Evolutionary conservation across 148 eudicot species (phyloP).

Genomic region (Vaccinium corymbosum): DNA sequence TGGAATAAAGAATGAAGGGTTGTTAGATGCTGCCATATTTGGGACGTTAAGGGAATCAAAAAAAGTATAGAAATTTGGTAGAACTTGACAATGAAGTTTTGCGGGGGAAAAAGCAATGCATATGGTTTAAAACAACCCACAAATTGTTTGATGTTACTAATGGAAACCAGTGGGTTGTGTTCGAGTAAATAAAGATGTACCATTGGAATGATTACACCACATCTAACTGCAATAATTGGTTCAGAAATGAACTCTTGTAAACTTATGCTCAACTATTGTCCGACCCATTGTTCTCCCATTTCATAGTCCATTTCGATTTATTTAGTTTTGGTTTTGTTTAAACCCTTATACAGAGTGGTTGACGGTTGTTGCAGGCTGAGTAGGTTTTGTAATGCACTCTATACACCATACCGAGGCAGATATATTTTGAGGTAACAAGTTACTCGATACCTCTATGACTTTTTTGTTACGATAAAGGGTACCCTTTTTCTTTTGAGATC

Average conservation of each 20-base stretch:
- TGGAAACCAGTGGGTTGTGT: not conserved
- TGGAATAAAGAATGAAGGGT: not conserved
- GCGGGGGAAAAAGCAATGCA: not conserved
- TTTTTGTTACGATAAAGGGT: not conserved
- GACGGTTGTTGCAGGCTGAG: conserved; percentile 15
- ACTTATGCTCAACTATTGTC: not conserved
- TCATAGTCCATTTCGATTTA: not conserved
- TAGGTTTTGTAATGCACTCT: conserved; percentile 2
- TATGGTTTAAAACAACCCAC: not conserved
- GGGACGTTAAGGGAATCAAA: not conserved
- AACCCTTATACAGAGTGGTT: not conserved
- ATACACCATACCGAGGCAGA: not conserved
- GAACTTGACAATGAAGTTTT: not conserved
- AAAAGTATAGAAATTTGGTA: not conserved
- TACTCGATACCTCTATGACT: not conserved
- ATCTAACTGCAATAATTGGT: not conserved
- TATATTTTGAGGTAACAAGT: conserved; percentile 12
- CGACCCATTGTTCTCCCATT: not conserved
- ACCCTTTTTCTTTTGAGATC: not conserved
- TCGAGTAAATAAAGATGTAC: too few species aligned
- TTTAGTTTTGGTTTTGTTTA: not conserved
- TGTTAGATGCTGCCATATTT: conserved; percentile 1
- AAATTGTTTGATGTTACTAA: not conserved
- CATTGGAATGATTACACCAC: too few species aligned
- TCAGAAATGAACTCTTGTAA: not conserved